phyloP scores from a whole-genome alignment of 176 grass and related monocot genomes.

The Ananas comosus region DNA sequence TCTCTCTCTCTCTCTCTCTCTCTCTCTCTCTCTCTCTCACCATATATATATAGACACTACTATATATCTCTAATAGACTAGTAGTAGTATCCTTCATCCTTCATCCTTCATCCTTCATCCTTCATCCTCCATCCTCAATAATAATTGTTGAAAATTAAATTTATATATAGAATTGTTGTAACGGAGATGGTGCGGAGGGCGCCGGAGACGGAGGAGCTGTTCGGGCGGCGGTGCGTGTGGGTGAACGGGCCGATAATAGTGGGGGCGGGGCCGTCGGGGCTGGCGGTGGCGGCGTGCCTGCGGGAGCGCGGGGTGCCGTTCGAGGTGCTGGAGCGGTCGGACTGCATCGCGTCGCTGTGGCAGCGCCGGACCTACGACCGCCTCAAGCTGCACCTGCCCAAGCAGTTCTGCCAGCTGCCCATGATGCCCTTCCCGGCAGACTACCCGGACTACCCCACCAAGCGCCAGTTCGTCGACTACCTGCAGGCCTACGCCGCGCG shows the following conservation, averaged over 20 bases:
- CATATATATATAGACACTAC: neutral
- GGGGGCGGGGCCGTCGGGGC: conserved; percentile 57
- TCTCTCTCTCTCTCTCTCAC: no score
- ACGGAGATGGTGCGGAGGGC: conserved; percentile 29
- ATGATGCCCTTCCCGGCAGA: conserved; percentile 47
- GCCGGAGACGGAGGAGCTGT: conserved; percentile 33
- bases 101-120: no score
- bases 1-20: no score
- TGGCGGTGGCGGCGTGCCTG: conserved; percentile 55
- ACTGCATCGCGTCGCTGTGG: conserved; percentile 81
- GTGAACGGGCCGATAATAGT: conserved; percentile 80
- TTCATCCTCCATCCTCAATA: no score
- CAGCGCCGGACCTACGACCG: conserved; percentile 68
- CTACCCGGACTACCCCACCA: conserved; percentile 77
- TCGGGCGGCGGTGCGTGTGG: conserved; percentile 34
- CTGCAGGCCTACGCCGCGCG: conserved; percentile 42
- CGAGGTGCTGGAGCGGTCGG: conserved; percentile 46
- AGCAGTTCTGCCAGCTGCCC: conserved; percentile 79
- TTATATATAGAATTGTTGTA: neutral
- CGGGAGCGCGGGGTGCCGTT: conserved; percentile 67
- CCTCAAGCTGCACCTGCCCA: conserved; percentile 78
- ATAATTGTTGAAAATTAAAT: no score
- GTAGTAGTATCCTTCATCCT: neutral
- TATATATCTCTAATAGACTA: neutral
- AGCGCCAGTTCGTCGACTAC: conserved; percentile 61